A percentile compares a stretch with the other conserved stretches of the same genome.
Evolutionary conservation across 2,329 filamentous ascomycete genomes (phyloP).

Genomic region (Epichloe baconii): DNA sequence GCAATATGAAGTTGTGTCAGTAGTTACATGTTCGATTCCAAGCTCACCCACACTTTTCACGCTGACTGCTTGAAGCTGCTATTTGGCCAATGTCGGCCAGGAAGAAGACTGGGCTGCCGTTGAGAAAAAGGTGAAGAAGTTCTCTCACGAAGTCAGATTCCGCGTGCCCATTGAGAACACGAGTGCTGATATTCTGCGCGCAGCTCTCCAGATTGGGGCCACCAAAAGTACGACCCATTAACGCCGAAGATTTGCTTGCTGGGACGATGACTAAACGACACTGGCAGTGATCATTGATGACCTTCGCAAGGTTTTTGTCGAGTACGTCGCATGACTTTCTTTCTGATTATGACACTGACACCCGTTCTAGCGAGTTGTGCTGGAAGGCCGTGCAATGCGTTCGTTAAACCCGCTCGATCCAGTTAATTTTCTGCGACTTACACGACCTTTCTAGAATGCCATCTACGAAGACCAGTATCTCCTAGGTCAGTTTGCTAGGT

Average conservation of each 20-base stretch:
- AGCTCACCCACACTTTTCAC: slow-evolving; percentile 42
- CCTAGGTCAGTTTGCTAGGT: slow-evolving; percentile 5
- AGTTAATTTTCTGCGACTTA: not conserved
- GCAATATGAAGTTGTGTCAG: slow-evolving; percentile 11
- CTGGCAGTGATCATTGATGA: slow-evolving; percentile 39
- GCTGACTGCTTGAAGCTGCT: slow-evolving; percentile 1
- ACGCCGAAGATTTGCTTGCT: not conserved
- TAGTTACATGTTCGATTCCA: not conserved
- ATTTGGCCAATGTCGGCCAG: slow-evolving; percentile 32
- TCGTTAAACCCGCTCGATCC: not conserved
- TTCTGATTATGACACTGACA: not conserved
- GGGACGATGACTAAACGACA: not conserved
- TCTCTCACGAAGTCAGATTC: slow-evolving; percentile 16
- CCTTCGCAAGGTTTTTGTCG: slow-evolving; percentile 58
- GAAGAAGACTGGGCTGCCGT: slow-evolving; percentile 59
- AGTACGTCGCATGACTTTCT: slow-evolving; percentile 21
- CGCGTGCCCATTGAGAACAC: not conserved
- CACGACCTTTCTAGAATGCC: slow-evolving; percentile 25
- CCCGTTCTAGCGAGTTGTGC: slow-evolving; percentile 38
- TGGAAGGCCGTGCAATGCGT: slow-evolving; percentile 54
- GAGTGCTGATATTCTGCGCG: not conserved
- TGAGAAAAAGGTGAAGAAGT: slow-evolving; percentile 47
- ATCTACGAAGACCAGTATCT: slow-evolving; percentile 44
- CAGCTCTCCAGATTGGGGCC: not conserved
- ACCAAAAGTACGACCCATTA: not conserved